phyloP scores from a whole-genome alignment of 768 basidiomycete genomes.

The Mycena epipterygia region DNA sequence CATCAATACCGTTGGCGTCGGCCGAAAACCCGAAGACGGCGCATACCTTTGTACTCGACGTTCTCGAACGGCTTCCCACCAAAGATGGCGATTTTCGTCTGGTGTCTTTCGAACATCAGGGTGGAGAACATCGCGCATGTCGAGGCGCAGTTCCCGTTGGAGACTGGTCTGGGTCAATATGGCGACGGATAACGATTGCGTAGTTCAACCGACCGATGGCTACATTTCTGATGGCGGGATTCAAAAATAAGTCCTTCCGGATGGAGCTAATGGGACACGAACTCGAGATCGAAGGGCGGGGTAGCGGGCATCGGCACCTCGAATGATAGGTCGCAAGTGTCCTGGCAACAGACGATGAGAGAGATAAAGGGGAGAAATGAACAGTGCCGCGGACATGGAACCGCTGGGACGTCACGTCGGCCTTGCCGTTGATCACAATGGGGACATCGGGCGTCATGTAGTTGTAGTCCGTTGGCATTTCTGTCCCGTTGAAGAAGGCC shows the following conservation, averaged over 20 bases:
- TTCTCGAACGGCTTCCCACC: slow-evolving; percentile 67
- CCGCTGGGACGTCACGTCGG: slow-evolving; percentile 61
- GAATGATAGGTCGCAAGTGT: slow-evolving; percentile 58
- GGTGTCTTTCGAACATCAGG: slow-evolving; percentile 69
- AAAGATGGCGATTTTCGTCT: slow-evolving; percentile 67
- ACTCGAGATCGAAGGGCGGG: slow-evolving; percentile 62
- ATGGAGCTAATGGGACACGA: neutral
- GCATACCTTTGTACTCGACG: slow-evolving; percentile 64
- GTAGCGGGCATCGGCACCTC: slow-evolving; percentile 54
- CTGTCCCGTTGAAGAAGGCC: slow-evolving; percentile 63
- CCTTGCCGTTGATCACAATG: slow-evolving; percentile 57
- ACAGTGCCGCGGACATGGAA: slow-evolving; percentile 54
- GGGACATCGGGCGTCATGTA: slow-evolving; percentile 60
- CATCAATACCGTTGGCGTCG: neutral
- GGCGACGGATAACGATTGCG: no score
- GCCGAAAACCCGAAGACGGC: neutral
- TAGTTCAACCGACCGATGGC: slow-evolving; percentile 58
- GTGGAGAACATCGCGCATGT: slow-evolving; percentile 77
- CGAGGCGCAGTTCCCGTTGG: slow-evolving; percentile 66
- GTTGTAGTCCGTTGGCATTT: slow-evolving; percentile 54
- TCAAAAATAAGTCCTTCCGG: neutral
- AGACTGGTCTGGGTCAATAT: slow-evolving; percentile 42
- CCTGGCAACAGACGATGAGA: slow-evolving; percentile 41
- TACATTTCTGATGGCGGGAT: slow-evolving; percentile 50
- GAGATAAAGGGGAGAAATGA: neutral